These are phyloP conservation scores for Lichenothelia convexa DNA, from an alignment of 495 filamentous ascomycete species.

Conservation along the genomic window DNA sequence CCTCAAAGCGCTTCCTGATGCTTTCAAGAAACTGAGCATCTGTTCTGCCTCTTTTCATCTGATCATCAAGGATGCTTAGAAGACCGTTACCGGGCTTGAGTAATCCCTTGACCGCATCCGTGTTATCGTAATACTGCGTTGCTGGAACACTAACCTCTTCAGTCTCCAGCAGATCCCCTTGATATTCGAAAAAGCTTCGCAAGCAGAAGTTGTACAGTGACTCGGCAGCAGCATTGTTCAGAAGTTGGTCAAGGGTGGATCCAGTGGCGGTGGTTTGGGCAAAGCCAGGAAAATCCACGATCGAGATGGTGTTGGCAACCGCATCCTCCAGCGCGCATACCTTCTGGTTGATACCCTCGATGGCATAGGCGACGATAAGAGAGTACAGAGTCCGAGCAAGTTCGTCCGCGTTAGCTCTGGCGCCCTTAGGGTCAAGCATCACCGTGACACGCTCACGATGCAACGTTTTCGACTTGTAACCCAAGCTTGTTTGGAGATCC, in stretches of 20 bases:
- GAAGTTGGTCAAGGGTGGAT: conserved; percentile 75
- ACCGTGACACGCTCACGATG: conserved; percentile 89
- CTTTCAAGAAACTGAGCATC: conserved; percentile 83
- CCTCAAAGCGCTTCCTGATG: conserved; percentile 77
- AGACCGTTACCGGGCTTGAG: conserved; percentile 85
- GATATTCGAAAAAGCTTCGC: conserved; percentile 88
- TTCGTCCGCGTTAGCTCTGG: conserved; percentile 80
- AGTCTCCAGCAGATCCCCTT: conserved; percentile 74
- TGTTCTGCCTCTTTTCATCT: conserved; percentile 70
- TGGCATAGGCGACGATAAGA: conserved; percentile 81
- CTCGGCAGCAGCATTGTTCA: conserved; percentile 87
- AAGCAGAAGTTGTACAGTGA: conserved; percentile 81
- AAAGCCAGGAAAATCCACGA: conserved; percentile 94
- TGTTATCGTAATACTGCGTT: conserved; percentile 95
- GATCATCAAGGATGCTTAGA: conserved; percentile 86
- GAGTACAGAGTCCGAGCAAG: conserved; percentile 86
- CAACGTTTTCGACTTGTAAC: conserved; percentile 90
- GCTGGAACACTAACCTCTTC: conserved; percentile 80
- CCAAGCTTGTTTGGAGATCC: conserved; percentile 70
- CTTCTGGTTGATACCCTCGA: conserved; percentile 80
- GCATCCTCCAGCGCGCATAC: conserved; percentile 76
- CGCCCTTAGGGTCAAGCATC: conserved; percentile 85
- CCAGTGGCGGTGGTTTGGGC: conserved; percentile 64
- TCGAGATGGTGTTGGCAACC: conserved; percentile 80
- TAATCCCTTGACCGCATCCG: conserved; percentile 75